Percentiles rank a stretch among this genome's conserved stretches.
phyloP scores from a whole-genome alignment of 805 yeast species.

The Suhomyces sp. region DNA sequence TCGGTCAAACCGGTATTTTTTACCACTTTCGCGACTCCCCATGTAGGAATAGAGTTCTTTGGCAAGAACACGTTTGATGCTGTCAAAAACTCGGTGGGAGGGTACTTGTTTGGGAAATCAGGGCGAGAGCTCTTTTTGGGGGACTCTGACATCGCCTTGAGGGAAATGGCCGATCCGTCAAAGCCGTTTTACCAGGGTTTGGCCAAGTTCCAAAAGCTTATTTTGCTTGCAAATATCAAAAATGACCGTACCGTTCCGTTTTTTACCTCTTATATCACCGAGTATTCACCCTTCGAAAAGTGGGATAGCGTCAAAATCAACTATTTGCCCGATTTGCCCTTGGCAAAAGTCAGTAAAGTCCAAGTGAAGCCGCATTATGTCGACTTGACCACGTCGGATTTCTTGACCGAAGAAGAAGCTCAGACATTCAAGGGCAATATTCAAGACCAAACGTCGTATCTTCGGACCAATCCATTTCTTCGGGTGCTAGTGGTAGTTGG shows the following conservation, averaged over 20 bases:
- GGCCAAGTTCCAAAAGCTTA: slow-evolving; percentile 51
- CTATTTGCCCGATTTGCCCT: slow-evolving; percentile 46
- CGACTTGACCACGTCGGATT: slow-evolving; percentile 41
- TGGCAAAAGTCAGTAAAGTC: slow-evolving; percentile 35
- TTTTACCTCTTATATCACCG: slow-evolving; percentile 75
- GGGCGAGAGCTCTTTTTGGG: slow-evolving; percentile 36
- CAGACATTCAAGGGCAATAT: slow-evolving; percentile 19
- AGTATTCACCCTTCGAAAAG: slow-evolving; percentile 68
- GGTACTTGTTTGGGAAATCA: slow-evolving; percentile 33
- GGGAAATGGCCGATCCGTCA: slow-evolving; percentile 51
- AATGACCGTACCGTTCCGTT: slow-evolving; percentile 88
- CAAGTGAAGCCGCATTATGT: slow-evolving; percentile 48
- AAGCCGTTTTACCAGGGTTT: slow-evolving; percentile 55
- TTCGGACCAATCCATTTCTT: slow-evolving; percentile 27
- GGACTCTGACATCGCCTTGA: slow-evolving; percentile 45
- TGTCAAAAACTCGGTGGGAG: slow-evolving; percentile 32
- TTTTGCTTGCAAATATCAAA: slow-evolving; percentile 67
- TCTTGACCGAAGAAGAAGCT: slow-evolving; percentile 9
- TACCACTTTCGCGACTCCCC: slow-evolving; percentile 45
- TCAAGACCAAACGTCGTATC: slow-evolving; percentile 39
- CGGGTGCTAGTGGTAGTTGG: slow-evolving; percentile 22
- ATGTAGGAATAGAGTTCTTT: slow-evolving; percentile 41
- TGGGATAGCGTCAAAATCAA: slow-evolving; percentile 48
- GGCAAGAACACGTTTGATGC: slow-evolving; percentile 29
- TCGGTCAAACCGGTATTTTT: slow-evolving; percentile 36